phyloP scores from a whole-genome alignment of 345 rosid species.

The Salix purpurea region DNA sequence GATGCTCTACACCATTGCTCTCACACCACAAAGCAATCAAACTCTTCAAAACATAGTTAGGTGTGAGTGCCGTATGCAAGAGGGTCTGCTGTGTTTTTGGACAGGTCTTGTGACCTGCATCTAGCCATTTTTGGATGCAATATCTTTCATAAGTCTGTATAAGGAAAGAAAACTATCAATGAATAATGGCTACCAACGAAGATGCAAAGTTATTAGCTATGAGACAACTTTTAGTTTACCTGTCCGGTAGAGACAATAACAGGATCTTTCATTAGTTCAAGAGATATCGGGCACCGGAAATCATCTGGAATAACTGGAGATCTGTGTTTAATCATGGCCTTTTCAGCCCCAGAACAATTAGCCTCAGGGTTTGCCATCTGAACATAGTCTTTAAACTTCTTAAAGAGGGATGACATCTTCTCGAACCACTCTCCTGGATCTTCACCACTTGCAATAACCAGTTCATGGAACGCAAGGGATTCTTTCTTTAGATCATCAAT shows the following conservation, averaged over 20 bases:
- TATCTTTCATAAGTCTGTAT: constrained; percentile 94
- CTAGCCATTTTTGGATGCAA: constrained; percentile 94
- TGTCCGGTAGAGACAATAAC: constrained; percentile 98
- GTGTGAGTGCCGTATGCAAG: constrained; percentile 76
- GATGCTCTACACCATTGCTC: constrained; percentile 87
- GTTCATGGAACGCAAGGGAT: constrained; percentile 71
- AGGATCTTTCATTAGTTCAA: constrained; percentile 96
- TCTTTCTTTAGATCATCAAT: constrained; percentile 74
- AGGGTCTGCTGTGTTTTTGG: constrained; percentile 98
- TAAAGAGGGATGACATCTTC: constrained; percentile 62
- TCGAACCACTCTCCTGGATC: constrained; percentile 57
- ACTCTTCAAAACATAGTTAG: constrained; percentile 89
- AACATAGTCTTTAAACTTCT: constrained; percentile 58
- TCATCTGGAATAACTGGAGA: constrained; percentile 97
- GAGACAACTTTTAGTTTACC: constrained; percentile 36
- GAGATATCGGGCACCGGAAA: constrained; percentile 96
- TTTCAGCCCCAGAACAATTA: constrained; percentile 45
- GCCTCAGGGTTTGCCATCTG: constrained; percentile 51
- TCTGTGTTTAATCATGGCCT: constrained; percentile 50
- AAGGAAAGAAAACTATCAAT: constrained; percentile 17
- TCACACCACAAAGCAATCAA: constrained; percentile 94
- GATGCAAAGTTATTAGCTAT: neutral
- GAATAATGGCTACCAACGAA: constrained; percentile 11
- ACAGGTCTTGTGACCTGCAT: constrained; percentile 91
- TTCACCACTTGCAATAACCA: constrained; percentile 57